These are phyloP conservation scores for Paraurostyla sp. DNA, from an alignment of 73 alveolate genomes.

Conservation along the genomic window DNA sequence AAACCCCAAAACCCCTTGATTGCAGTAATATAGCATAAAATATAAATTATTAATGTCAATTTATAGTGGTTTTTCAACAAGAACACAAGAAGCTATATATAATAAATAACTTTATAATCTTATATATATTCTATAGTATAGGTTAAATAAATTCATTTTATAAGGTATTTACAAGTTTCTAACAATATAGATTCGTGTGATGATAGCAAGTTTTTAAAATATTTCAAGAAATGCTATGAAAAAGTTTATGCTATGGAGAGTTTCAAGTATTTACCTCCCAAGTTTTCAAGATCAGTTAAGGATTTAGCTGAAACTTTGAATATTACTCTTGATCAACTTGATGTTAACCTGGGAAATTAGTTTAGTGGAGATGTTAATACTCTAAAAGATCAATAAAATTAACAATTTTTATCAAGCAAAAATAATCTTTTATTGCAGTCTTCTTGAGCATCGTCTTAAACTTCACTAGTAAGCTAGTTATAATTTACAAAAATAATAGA, in stretches of 20 bases:
- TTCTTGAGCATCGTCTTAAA: background rate
- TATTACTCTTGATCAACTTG: background rate
- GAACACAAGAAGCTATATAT: background rate
- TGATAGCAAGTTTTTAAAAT: background rate
- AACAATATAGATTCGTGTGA: constrained; percentile 11
- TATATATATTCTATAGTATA: background rate
- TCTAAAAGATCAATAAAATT: background rate
- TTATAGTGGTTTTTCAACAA: constrained; percentile 26
- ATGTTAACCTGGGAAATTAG: background rate
- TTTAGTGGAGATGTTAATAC: background rate
- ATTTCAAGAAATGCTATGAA: background rate
- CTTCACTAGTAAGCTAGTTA: background rate
- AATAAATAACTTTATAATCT: background rate
- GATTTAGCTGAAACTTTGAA: background rate
- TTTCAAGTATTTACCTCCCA: constrained; percentile 21
- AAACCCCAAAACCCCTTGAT: no score
- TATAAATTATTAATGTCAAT: constrained; percentile 20
- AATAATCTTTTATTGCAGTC: background rate
- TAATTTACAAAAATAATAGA: background rate
- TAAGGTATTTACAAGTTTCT: background rate
- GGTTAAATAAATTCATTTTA: background rate
- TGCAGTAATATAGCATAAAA: no score
- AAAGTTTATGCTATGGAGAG: background rate
- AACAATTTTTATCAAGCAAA: no score
- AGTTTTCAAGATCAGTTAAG: background rate